Evolutionary conservation across 2,329 filamentous ascomycete species (phyloP).

Genomic region (Ilyonectria sp.): DNA sequence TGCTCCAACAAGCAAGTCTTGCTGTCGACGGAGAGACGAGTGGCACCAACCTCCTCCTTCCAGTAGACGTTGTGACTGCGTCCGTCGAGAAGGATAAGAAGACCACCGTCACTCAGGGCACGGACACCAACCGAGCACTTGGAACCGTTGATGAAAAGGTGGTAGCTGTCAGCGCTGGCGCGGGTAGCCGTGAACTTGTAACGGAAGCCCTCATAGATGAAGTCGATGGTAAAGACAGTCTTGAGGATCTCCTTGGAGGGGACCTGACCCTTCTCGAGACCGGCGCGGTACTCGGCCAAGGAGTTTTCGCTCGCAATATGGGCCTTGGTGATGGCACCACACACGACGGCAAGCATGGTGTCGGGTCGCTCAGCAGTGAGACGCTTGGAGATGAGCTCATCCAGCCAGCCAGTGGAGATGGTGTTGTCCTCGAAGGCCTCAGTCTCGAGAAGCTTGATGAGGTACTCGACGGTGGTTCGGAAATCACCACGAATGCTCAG

Average conservation of each 20-base stretch:
- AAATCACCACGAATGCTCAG: conserved; percentile 99
- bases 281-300: conserved; percentile 87
- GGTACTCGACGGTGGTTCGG: conserved; percentile 97
- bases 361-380: conserved; percentile 96
- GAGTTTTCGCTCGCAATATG: conserved; percentile 94
- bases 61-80: conserved; percentile 99
- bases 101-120: conserved; percentile 92
- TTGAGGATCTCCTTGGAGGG: conserved; percentile 96
- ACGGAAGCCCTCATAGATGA: conserved; percentile 96
- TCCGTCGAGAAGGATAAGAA: conserved; percentile 90
- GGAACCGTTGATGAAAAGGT: conserved; percentile 98
- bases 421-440: conserved; percentile 99
- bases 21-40: conserved; percentile 94
- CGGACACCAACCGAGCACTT: conserved; percentile 95
- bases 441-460: conserved; percentile 98
- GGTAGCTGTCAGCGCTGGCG: conserved; percentile 93
- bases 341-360: conserved; percentile 92
- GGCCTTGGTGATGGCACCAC: conserved; percentile 94
- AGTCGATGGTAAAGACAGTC: conserved; percentile 97
- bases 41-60: conserved; percentile 98
- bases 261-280: conserved; percentile 97
- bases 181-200: conserved; percentile 99
- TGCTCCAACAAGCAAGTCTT: conserved; percentile 99
- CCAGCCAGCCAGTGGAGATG: conserved; percentile 98
- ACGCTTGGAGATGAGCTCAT: conserved; percentile 98